Evolutionary conservation across 495 filamentous ascomycete species (phyloP).

Genomic region (Penicillium verhagenii): DNA sequence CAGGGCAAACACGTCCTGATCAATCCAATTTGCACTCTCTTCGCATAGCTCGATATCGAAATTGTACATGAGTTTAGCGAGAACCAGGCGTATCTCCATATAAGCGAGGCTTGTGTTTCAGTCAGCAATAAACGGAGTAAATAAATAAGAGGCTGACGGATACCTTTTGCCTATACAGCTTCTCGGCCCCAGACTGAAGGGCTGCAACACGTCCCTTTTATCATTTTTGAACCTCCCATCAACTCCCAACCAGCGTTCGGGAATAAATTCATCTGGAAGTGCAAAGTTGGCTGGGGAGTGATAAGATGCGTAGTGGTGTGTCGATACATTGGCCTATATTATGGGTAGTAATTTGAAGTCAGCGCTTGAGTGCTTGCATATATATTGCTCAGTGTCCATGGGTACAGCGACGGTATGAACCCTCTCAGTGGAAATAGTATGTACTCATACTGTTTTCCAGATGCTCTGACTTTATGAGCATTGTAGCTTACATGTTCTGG

Average conservation of each 20-base stretch:
- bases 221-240: background rate
- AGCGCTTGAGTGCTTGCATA: too few species aligned
- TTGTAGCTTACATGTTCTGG: slow-evolving; percentile 3
- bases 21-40: slow-evolving; percentile 2
- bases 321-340: background rate
- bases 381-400: too few species aligned
- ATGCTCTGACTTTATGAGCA: too few species aligned
- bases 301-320: slow-evolving; percentile 5
- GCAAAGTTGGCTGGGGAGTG: slow-evolving; percentile 1
- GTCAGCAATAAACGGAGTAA: background rate
- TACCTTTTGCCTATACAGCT: slow-evolving; percentile 8
- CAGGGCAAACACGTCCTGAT: slow-evolving; percentile 3
- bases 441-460: too few species aligned
- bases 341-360: too few species aligned
- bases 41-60: slow-evolving; percentile 37
- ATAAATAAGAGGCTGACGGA: background rate
- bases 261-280: background rate
- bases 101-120: slow-evolving; percentile 34
- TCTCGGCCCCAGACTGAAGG: slow-evolving; percentile 3
- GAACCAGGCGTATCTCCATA: slow-evolving; percentile 51
- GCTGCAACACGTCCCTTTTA: slow-evolving; percentile 1
- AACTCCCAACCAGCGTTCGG: slow-evolving; percentile 2
- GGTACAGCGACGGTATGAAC: too few species aligned
- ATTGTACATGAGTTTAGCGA: slow-evolving; percentile 50
- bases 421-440: too few species aligned